phyloP scores from a whole-genome alignment of 2,329 filamentous ascomycete species.

The Penicillium sp. region DNA sequence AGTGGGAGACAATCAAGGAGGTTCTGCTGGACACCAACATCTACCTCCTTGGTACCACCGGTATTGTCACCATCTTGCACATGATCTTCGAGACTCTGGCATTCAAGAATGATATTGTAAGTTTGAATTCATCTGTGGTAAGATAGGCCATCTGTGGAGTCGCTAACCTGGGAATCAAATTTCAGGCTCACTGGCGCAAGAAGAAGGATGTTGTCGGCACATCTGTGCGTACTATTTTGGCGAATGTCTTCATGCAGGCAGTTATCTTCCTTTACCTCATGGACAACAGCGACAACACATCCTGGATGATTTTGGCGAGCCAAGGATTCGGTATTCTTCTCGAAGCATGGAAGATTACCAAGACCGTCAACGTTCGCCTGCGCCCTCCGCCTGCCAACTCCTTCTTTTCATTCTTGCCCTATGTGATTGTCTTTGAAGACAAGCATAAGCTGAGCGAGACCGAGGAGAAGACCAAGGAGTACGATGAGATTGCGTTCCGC shows the following conservation, averaged over 20 bases:
- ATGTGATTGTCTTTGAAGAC: constrained; percentile 83
- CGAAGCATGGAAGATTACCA: constrained; percentile 94
- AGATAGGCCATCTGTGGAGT: neutral
- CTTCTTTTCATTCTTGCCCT: constrained; percentile 74
- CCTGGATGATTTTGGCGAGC: constrained; percentile 96
- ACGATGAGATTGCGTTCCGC: constrained; percentile 95
- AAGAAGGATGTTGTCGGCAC: constrained; percentile 99
- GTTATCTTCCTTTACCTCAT: constrained; percentile 96
- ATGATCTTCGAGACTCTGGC: constrained; percentile 95
- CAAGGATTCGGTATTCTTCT: constrained; percentile 82
- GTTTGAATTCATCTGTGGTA: constrained; percentile 17
- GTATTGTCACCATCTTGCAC: constrained; percentile 81
- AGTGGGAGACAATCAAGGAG: constrained; percentile 97
- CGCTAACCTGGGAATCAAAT: constrained; percentile 14
- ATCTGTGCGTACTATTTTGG: constrained; percentile 91
- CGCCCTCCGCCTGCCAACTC: constrained; percentile 68
- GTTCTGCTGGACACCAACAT: constrained; percentile 92
- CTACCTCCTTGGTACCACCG: constrained; percentile 82
- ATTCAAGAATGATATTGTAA: constrained; percentile 90
- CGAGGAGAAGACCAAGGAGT: constrained; percentile 97
- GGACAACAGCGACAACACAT: constrained; percentile 96
- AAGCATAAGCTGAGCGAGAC: constrained; percentile 95
- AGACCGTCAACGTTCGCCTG: constrained; percentile 84
- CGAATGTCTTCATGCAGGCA: constrained; percentile 96
- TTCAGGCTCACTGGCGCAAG: constrained; percentile 84